Evolutionary conservation across 805 yeast genomes (phyloP), one percentile per base, ranked within the genome.

Genomic region (Candida caryicola): DNA sequence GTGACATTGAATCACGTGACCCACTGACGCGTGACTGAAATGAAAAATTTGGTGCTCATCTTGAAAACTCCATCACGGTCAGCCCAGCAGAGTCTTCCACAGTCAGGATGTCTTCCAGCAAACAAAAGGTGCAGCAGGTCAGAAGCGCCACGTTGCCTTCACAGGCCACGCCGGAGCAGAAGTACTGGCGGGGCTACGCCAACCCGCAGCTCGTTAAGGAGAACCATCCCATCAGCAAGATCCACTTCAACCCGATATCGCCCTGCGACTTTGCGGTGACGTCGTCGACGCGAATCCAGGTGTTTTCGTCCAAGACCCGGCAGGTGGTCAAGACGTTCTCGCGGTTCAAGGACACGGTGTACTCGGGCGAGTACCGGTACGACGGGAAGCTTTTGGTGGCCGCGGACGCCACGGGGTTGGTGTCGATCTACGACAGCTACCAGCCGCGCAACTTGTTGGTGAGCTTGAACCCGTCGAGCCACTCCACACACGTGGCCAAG

Each of bases 201-300:
- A 83, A 80, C 47, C 91, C 98, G 2, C 91, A 91, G 57, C 71
- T 93, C 27, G 88, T 90, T 18, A 91, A 93, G 60, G 98, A 93
- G 60, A 91, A 86, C 64, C 89, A 86, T 61, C 87, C 97, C 29
- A 87, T 93, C 30, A 81, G 85, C 25, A 95, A 88, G 57, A 81
- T 93, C 39, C 75, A 82, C 46, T 93, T 93, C 73, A 89, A 85
- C 57, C 96, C 96, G 2, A 74, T 73, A 27, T 66, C 81, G 12
- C 95, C 96, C 4, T 82, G 86, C 57, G 96, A 93, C 64, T 85
- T 91, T 66, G 98, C 97, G 17, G 86, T 93, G 25, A 85, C 97
- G 1, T 81, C 95, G 21, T 82, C 95, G 14, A 84, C 97, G 0
- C 74, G 97, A 55, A 85, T 93, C 40, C 98, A 93, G 60, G 79